Evolutionary conservation across 495 filamentous ascomycete species (phyloP).

Genomic region (Opeltia flavorubescens): DNA sequence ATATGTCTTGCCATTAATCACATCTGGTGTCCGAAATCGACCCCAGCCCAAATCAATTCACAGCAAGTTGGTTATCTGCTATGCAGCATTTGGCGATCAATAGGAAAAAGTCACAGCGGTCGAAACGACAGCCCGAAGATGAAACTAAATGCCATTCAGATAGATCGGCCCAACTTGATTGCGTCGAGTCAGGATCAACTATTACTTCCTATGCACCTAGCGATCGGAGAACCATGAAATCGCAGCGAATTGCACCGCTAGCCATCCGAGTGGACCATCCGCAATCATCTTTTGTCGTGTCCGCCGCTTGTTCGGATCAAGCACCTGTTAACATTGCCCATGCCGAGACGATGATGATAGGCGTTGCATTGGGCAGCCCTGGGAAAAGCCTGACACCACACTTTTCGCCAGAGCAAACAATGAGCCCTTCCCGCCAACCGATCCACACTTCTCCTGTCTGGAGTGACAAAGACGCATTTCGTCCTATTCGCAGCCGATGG

Average conservation of each 20-base stretch:
- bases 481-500: constrained; percentile 40
- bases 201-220: background rate
- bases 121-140: background rate
- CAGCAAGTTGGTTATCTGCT: background rate
- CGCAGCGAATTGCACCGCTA: background rate
- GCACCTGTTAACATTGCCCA: background rate
- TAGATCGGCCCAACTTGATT: background rate
- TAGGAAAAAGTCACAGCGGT: background rate
- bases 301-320: background rate
- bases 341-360: constrained; percentile 28
- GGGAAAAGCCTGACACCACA: constrained; percentile 19
- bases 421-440: background rate
- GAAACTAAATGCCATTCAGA: background rate
- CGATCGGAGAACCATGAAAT: background rate
- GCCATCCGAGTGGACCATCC: background rate
- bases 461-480: constrained; percentile 14
- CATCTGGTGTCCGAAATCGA: too few relatives aligned
- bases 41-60: too few relatives aligned
- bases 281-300: background rate
- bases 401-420: constrained; percentile 7
- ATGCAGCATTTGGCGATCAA: background rate
- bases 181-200: background rate
- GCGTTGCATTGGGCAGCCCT: constrained; percentile 41
- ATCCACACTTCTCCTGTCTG: background rate
- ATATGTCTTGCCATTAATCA: too few relatives aligned